Evolutionary conservation across 2,329 filamentous ascomycete species (phyloP).

Genomic region (Xylariaceae sp.): DNA sequence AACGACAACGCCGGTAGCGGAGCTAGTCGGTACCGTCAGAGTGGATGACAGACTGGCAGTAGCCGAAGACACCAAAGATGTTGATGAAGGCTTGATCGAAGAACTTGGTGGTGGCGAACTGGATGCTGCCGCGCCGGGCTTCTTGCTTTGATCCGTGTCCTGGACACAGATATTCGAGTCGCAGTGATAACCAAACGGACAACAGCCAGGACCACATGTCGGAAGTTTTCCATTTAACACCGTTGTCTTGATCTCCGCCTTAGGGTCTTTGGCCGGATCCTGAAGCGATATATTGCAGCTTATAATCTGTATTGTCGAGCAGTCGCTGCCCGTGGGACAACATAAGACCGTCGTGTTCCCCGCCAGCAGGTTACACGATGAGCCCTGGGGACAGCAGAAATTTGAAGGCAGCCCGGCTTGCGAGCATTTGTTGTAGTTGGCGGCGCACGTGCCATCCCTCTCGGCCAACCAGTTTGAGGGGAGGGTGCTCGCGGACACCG

Average conservation of each 20-base stretch:
- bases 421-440: slow-evolving; percentile 49
- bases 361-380: slow-evolving; percentile 56
- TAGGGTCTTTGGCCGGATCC: slow-evolving; percentile 51
- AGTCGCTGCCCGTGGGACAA: slow-evolving; percentile 56
- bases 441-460: slow-evolving; percentile 47
- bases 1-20: background rate
- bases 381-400: slow-evolving; percentile 59
- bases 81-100: background rate
- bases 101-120: slow-evolving; percentile 10
- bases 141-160: slow-evolving; percentile 45
- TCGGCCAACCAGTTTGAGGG: slow-evolving; percentile 36
- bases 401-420: slow-evolving; percentile 49
- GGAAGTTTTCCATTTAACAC: slow-evolving; percentile 51
- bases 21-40: background rate
- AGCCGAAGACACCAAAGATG: too few species aligned
- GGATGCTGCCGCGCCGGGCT: slow-evolving; percentile 19
- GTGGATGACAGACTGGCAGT: background rate
- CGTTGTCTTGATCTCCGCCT: slow-evolving; percentile 61
- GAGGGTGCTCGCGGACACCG: slow-evolving; percentile 36
- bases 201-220: slow-evolving; percentile 59
- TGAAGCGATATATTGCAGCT: slow-evolving; percentile 59
- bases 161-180: slow-evolving; percentile 43
- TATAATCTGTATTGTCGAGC: slow-evolving; percentile 57
- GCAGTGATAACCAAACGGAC: slow-evolving; percentile 68
- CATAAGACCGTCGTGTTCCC: slow-evolving; percentile 64